Evolutionary conservation across 768 basidiomycete genomes (phyloP).

Genomic region (Rhodosporidiobolus odoratus): DNA sequence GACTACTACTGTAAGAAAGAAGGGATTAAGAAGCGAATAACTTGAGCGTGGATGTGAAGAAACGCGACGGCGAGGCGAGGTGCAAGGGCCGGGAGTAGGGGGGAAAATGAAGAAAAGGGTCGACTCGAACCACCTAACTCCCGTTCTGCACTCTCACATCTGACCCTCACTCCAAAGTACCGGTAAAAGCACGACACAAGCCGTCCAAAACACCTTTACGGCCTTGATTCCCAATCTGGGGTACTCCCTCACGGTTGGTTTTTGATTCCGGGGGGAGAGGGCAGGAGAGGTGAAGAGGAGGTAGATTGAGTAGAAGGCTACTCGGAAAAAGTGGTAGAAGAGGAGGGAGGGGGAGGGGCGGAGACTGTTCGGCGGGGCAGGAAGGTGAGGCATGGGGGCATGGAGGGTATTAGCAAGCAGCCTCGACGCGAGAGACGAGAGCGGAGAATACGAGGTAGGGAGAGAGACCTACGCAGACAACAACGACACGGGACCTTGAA

Average conservation of each 20-base stretch:
- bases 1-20: no score
- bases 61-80: no score
- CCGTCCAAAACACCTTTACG: slow-evolving; percentile 66
- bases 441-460: no score
- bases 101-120: no score
- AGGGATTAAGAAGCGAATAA: no score
- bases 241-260: slow-evolving; percentile 50
- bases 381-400: no score
- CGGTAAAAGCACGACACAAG: slow-evolving; percentile 78
- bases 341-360: slow-evolving; percentile 72
- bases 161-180: slow-evolving; percentile 72
- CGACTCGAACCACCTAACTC: no score
- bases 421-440: slow-evolving; percentile 53
- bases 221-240: slow-evolving; percentile 62
- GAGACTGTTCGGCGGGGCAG: no score
- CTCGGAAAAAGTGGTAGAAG: slow-evolving; percentile 85
- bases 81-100: no score
- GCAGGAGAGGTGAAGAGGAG: slow-evolving; percentile 68
- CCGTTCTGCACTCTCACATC: no score
- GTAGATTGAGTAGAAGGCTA: slow-evolving; percentile 93
- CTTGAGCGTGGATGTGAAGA: no score
- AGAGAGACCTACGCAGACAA: slow-evolving; percentile 79
- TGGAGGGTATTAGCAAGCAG: no score
- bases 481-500: slow-evolving; percentile 80
- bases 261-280: background rate